Base-by-base conservation (phyloP, 176 grass and related monocot genomes). In the Oropetium thomaeum region DNA sequence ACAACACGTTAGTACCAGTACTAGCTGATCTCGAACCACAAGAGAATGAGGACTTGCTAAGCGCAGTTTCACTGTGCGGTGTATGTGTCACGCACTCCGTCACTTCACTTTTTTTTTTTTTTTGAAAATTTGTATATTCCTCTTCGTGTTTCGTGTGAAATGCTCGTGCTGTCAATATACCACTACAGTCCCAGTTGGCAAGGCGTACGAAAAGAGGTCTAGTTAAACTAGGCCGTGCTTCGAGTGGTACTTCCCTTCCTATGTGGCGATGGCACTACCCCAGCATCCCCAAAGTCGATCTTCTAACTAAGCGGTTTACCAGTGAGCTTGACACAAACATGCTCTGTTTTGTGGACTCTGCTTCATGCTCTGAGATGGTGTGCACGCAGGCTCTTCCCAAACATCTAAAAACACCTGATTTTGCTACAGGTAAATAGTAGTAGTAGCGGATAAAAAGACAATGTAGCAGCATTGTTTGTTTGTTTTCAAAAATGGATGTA, bases 181-280 rank as follows among this genome's bases (percentile, higher is more conserved):
- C 1, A 17, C 41, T 2, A 17, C 19, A 8, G 40, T 37, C n/a
- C 48, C 23, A 2, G 19, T 17, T 55, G 62, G 54, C 62, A 57
- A 40, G 10, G 34, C 47, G 76, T 41, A 79, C 76, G 64, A 31
- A 68, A 79, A 68, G 53, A 40, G 20, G 17, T 41, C 49, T 20
- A 43, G 28, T 79, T 57, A 68, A 68, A 41, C 48, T 31, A n/a
- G 76, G 10, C 64, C 76, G 76, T 67, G 63, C 49, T 6, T 53
- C 7, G 22, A 7, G 41, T 80, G 32, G 20, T 47, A 45, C 65
- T 69, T 79, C 16, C 16, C 62, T 11, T n/a, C 22, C n/a, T 31
- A n/a, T 12, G 16, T 4, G 37, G 60, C 54, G 0, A 5, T n/a
- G 10, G 20, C 65, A 33, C 23, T 31, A 30, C 23, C 6, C 17